phyloP scores from a whole-genome alignment of 495 filamentous ascomycete species.

The Penicillium samsonianum region DNA sequence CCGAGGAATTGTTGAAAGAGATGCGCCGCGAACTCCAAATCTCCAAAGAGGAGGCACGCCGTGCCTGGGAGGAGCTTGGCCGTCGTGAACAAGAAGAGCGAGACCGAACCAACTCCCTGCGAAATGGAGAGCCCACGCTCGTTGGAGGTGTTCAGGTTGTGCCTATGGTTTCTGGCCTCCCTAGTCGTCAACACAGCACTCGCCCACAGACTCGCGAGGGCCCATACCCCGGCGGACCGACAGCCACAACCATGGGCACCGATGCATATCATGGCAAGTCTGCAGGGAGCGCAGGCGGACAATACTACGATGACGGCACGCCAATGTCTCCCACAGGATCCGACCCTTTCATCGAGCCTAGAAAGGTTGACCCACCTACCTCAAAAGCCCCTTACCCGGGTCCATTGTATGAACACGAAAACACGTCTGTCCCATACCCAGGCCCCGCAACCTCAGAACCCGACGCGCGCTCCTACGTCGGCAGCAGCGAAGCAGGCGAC shows the following conservation, averaged over 20 bases:
- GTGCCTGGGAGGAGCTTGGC: slow-evolving; percentile 96
- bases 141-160: slow-evolving; percentile 97
- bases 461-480: slow-evolving; percentile 54
- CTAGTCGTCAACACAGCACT: slow-evolving; percentile 61
- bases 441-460: slow-evolving; percentile 39
- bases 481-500: slow-evolving; percentile 56
- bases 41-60: slow-evolving; percentile 91
- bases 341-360: slow-evolving; percentile 56
- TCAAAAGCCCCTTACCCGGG: slow-evolving; percentile 35
- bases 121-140: slow-evolving; percentile 83
- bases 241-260: slow-evolving; percentile 26
- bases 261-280: slow-evolving; percentile 27
- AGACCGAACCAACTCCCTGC: slow-evolving; percentile 81
- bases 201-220: slow-evolving; percentile 52
- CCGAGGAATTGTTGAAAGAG: slow-evolving; percentile 76
- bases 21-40: slow-evolving; percentile 90
- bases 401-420: slow-evolving; percentile 50
- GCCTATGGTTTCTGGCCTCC: slow-evolving; percentile 80
- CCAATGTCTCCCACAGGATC: slow-evolving; percentile 56
- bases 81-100: slow-evolving; percentile 92
- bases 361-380: slow-evolving; percentile 23
- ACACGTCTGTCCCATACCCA: slow-evolving; percentile 34
- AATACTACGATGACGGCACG: slow-evolving; percentile 46
- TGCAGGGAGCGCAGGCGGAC: slow-evolving; percentile 29
- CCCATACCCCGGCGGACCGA: slow-evolving; percentile 37